Evolutionary conservation across 2,329 filamentous ascomycete genomes (phyloP).

Genomic region (Tolypocladium amazonense): DNA sequence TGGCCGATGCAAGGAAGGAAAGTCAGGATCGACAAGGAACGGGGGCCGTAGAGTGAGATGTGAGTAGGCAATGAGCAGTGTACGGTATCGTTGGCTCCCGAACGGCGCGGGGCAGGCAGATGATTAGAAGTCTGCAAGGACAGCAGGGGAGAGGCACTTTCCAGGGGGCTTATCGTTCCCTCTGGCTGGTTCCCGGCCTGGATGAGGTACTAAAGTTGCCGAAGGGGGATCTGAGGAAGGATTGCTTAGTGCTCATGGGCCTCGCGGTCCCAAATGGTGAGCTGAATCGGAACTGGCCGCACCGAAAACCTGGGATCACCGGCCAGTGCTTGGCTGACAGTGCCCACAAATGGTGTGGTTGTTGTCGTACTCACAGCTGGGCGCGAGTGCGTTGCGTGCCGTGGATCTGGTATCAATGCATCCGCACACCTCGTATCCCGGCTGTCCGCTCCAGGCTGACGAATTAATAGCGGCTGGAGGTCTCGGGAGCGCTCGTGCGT

Average conservation of each 20-base stretch:
- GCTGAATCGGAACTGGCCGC: not conserved
- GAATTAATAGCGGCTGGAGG: too few relatives aligned
- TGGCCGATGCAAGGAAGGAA: not conserved
- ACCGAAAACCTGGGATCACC: not conserved
- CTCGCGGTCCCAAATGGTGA: not conserved
- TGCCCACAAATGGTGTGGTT: not conserved
- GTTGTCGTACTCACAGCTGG: not conserved
- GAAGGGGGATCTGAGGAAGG: not conserved
- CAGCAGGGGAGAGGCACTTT: not conserved
- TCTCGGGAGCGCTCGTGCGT: not conserved
- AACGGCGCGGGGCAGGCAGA: not conserved
- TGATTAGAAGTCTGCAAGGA: not conserved
- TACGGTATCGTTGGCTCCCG: not conserved
- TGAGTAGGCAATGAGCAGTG: not conserved
- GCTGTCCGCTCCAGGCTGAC: not conserved
- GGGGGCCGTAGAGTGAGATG: not conserved
- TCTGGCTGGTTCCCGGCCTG: not conserved
- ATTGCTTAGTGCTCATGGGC: not conserved
- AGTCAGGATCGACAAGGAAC: not conserved
- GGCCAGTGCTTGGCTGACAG: not conserved
- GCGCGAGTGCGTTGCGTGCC: not conserved
- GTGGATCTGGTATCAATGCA: not conserved
- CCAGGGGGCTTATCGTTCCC: not conserved
- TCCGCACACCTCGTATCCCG: not conserved
- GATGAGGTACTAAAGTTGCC: not conserved